phyloP scores from a whole-genome alignment of 2,329 filamentous ascomycete species.

The Metarhizium anisopliae region DNA sequence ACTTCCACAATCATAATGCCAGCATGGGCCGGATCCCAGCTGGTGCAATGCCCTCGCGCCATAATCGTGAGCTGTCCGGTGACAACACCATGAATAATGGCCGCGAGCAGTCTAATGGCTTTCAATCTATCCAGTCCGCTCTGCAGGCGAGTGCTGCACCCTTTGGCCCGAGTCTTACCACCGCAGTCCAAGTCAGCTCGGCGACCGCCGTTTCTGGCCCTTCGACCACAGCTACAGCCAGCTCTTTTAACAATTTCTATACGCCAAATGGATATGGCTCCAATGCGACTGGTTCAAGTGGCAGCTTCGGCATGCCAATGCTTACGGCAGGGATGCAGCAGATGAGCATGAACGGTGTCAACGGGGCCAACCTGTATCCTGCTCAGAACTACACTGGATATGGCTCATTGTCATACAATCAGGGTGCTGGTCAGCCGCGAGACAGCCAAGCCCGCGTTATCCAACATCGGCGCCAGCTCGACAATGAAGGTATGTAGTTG shows the following conservation, averaged over 20 bases:
- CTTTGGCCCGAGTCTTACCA: slow-evolving; percentile 55
- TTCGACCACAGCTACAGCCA: slow-evolving; percentile 13
- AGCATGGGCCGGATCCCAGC: slow-evolving; percentile 72
- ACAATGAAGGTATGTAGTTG: slow-evolving; percentile 53
- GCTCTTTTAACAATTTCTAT: slow-evolving; percentile 24
- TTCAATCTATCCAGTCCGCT: slow-evolving; percentile 57
- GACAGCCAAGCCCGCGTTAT: slow-evolving; percentile 72
- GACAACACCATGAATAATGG: slow-evolving; percentile 31
- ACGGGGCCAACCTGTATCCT: slow-evolving; percentile 38
- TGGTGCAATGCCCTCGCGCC: slow-evolving; percentile 55
- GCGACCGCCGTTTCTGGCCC: slow-evolving; percentile 16
- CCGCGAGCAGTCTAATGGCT: slow-evolving; percentile 38
- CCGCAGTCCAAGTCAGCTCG: slow-evolving; percentile 17
- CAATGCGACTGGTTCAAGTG: slow-evolving; percentile 13
- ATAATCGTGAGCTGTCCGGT: slow-evolving; percentile 62
- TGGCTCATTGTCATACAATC: slow-evolving; percentile 38
- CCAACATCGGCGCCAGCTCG: slow-evolving; percentile 64
- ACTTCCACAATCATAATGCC: slow-evolving; percentile 70
- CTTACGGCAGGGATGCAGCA: slow-evolving; percentile 61
- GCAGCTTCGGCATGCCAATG: slow-evolving; percentile 32
- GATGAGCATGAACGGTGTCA: slow-evolving; percentile 45
- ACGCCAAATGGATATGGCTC: slow-evolving; percentile 19
- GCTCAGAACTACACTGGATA: slow-evolving; percentile 51
- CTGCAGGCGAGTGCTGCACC: slow-evolving; percentile 73
- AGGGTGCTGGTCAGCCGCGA: slow-evolving; percentile 44